Evolutionary conservation across 768 basidiomycete species (phyloP).

Genomic region (Rhizopogon vesiculosus): DNA sequence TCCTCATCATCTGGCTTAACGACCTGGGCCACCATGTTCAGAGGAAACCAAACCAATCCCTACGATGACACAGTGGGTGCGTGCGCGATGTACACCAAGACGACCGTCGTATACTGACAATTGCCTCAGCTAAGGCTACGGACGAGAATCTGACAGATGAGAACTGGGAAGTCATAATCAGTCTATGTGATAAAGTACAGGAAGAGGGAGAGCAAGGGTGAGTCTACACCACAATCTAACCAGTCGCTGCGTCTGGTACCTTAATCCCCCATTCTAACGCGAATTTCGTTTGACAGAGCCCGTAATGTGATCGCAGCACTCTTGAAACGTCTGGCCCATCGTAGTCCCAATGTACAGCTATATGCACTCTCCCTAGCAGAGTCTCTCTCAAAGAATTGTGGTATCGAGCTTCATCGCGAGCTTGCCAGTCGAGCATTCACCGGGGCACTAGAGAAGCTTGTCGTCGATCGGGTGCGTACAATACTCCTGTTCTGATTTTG

Average conservation of each 20-base stretch:
- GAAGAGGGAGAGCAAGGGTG: constrained; percentile 88
- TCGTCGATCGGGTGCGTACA: constrained; percentile 75
- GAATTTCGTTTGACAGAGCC: constrained; percentile 49
- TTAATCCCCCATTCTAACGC: constrained; percentile 12
- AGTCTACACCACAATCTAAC: constrained; percentile 16
- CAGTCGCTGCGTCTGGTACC: neutral
- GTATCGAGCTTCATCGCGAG: constrained; percentile 75
- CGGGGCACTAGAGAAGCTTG: constrained; percentile 77
- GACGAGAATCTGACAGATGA: constrained; percentile 93
- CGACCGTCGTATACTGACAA: constrained; percentile 1
- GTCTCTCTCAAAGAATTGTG: constrained; percentile 89
- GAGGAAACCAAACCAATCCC: constrained; percentile 58
- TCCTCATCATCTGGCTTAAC: constrained; percentile 7
- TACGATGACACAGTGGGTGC: constrained; percentile 92
- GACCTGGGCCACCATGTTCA: constrained; percentile 53
- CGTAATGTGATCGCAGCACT: constrained; percentile 80
- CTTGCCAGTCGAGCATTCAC: constrained; percentile 90
- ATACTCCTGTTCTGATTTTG: neutral
- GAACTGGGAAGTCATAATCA: constrained; percentile 94
- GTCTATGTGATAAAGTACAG: constrained; percentile 92
- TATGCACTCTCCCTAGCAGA: constrained; percentile 88
- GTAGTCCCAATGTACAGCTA: constrained; percentile 95
- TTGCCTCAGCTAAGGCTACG: constrained; percentile 78
- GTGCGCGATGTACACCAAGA: constrained; percentile 26
- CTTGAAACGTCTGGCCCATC: constrained; percentile 87